These are phyloP conservation scores for Pleurotus platypus DNA, from an alignment of 768 basidiomycete genomes.

Conservation along the genomic window DNA sequence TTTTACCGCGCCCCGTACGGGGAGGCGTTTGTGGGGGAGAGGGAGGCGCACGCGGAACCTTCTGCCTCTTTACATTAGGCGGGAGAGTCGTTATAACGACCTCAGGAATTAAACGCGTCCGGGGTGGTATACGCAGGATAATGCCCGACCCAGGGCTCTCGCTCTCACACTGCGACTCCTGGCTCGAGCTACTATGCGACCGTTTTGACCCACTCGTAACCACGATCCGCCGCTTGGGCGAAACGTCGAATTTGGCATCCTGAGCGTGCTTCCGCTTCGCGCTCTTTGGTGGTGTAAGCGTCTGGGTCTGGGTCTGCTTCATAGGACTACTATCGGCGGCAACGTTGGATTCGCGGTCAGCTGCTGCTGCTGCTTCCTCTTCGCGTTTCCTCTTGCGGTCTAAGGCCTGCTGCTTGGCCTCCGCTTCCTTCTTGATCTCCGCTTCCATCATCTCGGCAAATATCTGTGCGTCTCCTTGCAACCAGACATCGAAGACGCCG, in stretches of 20 bases:
- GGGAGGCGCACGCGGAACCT: neutral
- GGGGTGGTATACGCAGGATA: constrained; percentile 1
- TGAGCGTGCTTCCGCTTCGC: neutral
- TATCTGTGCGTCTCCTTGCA: constrained; percentile 82
- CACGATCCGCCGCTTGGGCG: neutral
- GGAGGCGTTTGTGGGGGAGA: neutral
- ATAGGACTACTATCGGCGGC: neutral
- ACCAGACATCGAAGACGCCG: constrained; percentile 86
- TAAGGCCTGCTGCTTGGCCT: constrained; percentile 46
- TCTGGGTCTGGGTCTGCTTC: neutral
- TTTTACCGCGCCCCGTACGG: neutral
- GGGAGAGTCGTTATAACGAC: neutral
- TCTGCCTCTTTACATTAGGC: neutral
- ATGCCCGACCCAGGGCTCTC: neutral
- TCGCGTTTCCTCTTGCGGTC: constrained; percentile 60
- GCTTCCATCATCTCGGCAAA: constrained; percentile 63
- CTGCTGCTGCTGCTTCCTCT: constrained; percentile 32
- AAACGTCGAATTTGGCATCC: neutral
- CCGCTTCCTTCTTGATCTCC: constrained; percentile 54
- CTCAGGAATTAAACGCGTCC: neutral
- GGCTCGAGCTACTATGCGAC: too few relatives aligned
- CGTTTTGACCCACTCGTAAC: neutral
- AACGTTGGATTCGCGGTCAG: constrained; percentile 4
- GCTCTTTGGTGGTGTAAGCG: neutral
- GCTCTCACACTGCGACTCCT: neutral